These are phyloP conservation scores for Microcos paniculata DNA, from an alignment of 345 rosid genomes.

Conservation along the genomic window DNA sequence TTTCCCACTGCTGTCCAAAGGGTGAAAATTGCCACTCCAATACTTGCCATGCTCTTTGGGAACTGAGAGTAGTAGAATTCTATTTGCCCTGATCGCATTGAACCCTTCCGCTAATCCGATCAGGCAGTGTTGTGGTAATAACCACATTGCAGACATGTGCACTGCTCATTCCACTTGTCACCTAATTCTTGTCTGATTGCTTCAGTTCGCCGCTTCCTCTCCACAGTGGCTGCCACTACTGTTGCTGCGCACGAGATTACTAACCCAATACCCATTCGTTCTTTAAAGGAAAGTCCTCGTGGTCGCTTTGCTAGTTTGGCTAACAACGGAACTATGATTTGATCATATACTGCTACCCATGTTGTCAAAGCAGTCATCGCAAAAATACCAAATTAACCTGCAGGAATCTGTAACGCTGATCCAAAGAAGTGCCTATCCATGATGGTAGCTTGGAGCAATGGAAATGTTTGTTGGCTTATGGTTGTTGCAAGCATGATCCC, in stretches of 20 bases:
- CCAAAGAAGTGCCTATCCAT: slow-evolving; percentile 42
- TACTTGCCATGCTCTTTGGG: slow-evolving; percentile 51
- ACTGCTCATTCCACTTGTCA: slow-evolving; percentile 10
- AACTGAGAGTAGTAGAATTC: slow-evolving; percentile 59
- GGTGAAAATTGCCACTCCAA: slow-evolving; percentile 38
- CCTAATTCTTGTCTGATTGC: slow-evolving; percentile 32
- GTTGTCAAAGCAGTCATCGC: slow-evolving; percentile 29
- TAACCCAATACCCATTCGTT: slow-evolving; percentile 46
- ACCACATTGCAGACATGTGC: slow-evolving; percentile 46
- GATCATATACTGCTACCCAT: slow-evolving; percentile 48
- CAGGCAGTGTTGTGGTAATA: slow-evolving; percentile 42
- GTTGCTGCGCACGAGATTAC: slow-evolving; percentile 35
- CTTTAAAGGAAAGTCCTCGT: slow-evolving; percentile 32
- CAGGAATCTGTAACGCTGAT: slow-evolving; percentile 23
- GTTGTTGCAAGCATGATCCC: slow-evolving; percentile 38
- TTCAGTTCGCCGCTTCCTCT: slow-evolving; percentile 31
- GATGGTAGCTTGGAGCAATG: slow-evolving; percentile 37
- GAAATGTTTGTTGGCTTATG: slow-evolving; percentile 41
- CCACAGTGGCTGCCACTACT: slow-evolving; percentile 36
- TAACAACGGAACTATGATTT: slow-evolving; percentile 30
- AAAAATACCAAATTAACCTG: slow-evolving; percentile 39
- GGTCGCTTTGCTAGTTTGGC: slow-evolving; percentile 25
- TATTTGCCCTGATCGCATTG: slow-evolving; percentile 48
- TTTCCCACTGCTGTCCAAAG: slow-evolving; percentile 39
- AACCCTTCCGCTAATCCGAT: slow-evolving; percentile 47